Conservation (phyloP, 1,284 basidiomycete species). For the Gymnopus androsaceus region DNA sequence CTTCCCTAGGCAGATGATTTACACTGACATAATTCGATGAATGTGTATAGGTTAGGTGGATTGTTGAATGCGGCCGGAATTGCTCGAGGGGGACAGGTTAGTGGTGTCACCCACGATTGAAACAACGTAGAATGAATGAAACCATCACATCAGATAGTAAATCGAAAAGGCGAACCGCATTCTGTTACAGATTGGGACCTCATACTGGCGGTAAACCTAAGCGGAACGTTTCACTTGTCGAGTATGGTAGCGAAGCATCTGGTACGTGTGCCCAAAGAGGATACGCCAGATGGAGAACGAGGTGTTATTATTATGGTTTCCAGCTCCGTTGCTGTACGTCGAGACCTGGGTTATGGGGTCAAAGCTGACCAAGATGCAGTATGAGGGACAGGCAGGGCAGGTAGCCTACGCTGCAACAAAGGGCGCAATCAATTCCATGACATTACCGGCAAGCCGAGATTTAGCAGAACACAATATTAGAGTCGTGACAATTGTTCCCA, state of each 20-base stretch:
- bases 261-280: slow-evolving; percentile 44
- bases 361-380: slow-evolving; percentile 27
- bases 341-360: background rate
- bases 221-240: slow-evolving; percentile 56
- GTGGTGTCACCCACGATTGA: too few species aligned
- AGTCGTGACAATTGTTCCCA: slow-evolving; percentile 54
- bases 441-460: slow-evolving; percentile 56
- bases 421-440: slow-evolving; percentile 55
- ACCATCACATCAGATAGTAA: slow-evolving; percentile 40
- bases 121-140: background rate
- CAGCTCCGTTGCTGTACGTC: slow-evolving; percentile 52
- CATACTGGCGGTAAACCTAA: slow-evolving; percentile 51
- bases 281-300: slow-evolving; percentile 49
- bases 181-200: slow-evolving; percentile 51
- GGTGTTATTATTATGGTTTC: slow-evolving; percentile 56
- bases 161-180: slow-evolving; percentile 44
- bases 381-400: slow-evolving; percentile 52
- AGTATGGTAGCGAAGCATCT: slow-evolving; percentile 51
- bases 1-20: too few species aligned
- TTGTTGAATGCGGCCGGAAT: slow-evolving; percentile 58
- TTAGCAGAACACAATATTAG: slow-evolving; percentile 50
- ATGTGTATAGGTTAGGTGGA: slow-evolving; percentile 41
- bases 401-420: slow-evolving; percentile 56
- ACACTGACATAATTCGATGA: too few species aligned
- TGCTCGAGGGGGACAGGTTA: too few species aligned